Evolutionary conservation across 2,329 filamentous ascomycete genomes (phyloP).

Genomic region (Fusarium sublunatum): DNA sequence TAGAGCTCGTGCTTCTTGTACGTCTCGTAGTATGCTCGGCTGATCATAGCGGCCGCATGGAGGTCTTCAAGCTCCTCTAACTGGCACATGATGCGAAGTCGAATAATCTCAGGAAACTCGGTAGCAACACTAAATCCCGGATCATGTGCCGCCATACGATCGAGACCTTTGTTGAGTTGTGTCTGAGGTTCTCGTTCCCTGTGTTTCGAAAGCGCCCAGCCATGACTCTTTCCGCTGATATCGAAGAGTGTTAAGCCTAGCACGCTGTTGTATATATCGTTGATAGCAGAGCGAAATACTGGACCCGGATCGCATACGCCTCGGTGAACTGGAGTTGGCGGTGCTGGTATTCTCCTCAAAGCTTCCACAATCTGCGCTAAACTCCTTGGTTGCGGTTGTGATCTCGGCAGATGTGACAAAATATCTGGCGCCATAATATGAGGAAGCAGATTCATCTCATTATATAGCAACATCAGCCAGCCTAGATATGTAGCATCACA

Average conservation of each 20-base stretch:
- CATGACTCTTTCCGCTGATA: constrained; percentile 60
- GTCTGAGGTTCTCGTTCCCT: constrained; percentile 52
- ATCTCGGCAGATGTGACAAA: constrained; percentile 40
- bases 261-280: constrained; percentile 64
- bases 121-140: constrained; percentile 49
- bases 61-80: constrained; percentile 57
- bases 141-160: constrained; percentile 50
- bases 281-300: constrained; percentile 59
- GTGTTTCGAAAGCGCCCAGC: constrained; percentile 61
- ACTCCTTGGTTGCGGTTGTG: constrained; percentile 51
- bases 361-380: constrained; percentile 59
- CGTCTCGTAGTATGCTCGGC: constrained; percentile 56
- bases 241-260: constrained; percentile 61
- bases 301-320: constrained; percentile 63
- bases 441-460: constrained; percentile 59
- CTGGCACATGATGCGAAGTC: constrained; percentile 55
- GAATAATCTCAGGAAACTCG: constrained; percentile 53
- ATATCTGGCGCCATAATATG: constrained; percentile 52
- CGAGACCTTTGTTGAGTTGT: constrained; percentile 45
- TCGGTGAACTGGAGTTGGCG: constrained; percentile 55
- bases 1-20: constrained; percentile 59
- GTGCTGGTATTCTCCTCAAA: constrained; percentile 58
- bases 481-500: constrained; percentile 66
- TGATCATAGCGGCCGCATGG: constrained; percentile 56
- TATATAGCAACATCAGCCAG: constrained; percentile 64